Evolutionary conservation across 257 asterid species (phyloP).

Genomic region (Nicotiana otophora): DNA sequence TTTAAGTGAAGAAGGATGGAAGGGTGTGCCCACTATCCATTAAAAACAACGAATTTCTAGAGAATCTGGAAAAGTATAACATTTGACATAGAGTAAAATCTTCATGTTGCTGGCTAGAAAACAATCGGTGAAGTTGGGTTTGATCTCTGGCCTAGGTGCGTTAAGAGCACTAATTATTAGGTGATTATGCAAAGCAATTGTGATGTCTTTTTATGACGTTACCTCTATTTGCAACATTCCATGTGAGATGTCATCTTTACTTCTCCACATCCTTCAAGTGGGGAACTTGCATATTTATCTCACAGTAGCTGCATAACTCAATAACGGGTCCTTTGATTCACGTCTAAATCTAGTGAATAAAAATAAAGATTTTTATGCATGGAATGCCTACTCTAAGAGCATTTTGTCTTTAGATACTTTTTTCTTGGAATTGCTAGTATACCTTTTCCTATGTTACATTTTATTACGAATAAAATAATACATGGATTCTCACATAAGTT

Average conservation of each 20-base stretch:
- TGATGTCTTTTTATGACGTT: neutral
- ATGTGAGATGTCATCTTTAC: neutral
- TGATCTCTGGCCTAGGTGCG: neutral
- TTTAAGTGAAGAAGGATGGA: neutral
- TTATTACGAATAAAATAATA: neutral
- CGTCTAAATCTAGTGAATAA: neutral
- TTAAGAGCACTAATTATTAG: neutral
- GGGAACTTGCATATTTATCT: too few species aligned
- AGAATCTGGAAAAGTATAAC: neutral
- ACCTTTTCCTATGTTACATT: neutral
- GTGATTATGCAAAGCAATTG: neutral
- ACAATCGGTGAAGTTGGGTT: neutral
- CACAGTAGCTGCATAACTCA: neutral
- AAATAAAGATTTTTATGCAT: neutral
- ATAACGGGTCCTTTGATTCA: neutral
- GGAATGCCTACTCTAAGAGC: neutral
- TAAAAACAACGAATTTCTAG: neutral
- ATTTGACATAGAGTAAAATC: neutral
- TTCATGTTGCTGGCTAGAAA: neutral
- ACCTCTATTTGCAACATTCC: neutral
- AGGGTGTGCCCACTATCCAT: neutral
- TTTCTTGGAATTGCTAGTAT: slow-evolving; percentile 2
- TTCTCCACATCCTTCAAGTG: neutral
- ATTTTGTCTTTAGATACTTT: neutral
- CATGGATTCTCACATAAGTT: neutral